Conservation (phyloP, 768 basidiomycete species). For the Tricholomella constricta region DNA sequence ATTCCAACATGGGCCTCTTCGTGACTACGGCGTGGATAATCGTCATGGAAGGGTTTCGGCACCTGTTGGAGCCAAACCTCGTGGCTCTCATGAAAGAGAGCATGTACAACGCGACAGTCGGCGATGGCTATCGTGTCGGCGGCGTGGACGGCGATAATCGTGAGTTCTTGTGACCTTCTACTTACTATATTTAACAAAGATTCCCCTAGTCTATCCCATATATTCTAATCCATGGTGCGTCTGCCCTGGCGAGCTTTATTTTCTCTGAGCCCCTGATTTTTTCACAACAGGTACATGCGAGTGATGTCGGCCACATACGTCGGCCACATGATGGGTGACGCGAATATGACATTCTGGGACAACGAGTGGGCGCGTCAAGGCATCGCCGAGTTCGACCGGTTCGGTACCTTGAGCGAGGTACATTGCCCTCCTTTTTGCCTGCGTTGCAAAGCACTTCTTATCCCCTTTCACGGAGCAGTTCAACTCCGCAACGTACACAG, state of each 20-base stretch:
- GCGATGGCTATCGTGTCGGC: slow-evolving; percentile 32
- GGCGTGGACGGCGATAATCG: slow-evolving; percentile 32
- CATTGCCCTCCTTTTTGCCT: neutral
- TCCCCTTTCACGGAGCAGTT: slow-evolving; percentile 17
- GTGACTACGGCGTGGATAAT: slow-evolving; percentile 33
- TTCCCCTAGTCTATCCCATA: slow-evolving; percentile 25
- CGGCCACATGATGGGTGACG: slow-evolving; percentile 29
- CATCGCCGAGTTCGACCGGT: slow-evolving; percentile 28
- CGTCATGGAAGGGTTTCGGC: slow-evolving; percentile 30
- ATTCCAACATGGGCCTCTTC: slow-evolving; percentile 28
- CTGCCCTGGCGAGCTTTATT: neutral
- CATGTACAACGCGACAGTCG: slow-evolving; percentile 35
- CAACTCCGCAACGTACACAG: slow-evolving; percentile 32
- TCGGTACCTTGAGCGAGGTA: slow-evolving; percentile 30
- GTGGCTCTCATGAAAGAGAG: slow-evolving; percentile 27
- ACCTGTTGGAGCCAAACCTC: slow-evolving; percentile 26
- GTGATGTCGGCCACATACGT: slow-evolving; percentile 34
- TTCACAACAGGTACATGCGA: slow-evolving; percentile 31
- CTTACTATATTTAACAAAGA: neutral
- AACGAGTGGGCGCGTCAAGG: slow-evolving; percentile 30
- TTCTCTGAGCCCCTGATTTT: too few species aligned
- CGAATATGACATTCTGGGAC: slow-evolving; percentile 33
- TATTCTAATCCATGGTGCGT: slow-evolving; percentile 31
- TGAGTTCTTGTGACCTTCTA: slow-evolving; percentile 7
- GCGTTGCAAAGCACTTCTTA: neutral